These are phyloP conservation scores for Nakaseomyces kungkrabaensis DNA, from an alignment of 1,139 yeast genomes.

Conservation along the genomic window DNA sequence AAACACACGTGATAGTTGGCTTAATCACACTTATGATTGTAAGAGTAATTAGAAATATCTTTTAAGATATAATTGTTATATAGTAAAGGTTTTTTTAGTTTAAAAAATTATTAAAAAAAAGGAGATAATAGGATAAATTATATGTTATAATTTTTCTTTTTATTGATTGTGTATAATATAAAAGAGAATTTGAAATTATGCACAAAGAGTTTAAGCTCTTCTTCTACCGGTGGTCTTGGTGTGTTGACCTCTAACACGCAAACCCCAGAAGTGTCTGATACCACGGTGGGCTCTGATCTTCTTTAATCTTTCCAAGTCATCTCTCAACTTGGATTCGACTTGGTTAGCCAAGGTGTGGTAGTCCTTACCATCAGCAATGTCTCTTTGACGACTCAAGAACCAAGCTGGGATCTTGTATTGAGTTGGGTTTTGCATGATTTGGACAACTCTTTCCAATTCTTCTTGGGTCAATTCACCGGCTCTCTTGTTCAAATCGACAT, in stretches of 20 bases:
- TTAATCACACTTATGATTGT: no score
- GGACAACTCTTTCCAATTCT: constrained; percentile 99
- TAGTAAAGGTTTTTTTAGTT: neutral
- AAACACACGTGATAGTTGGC: no score
- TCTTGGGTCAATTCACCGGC: constrained; percentile 99
- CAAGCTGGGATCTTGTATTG: constrained; percentile 99
- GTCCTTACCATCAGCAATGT: constrained; percentile 97
- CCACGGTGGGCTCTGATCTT: constrained; percentile 99
- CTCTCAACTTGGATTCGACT: constrained; percentile 99
- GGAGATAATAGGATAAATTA: constrained; percentile 2
- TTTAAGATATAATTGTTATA: neutral
- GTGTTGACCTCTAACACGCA: constrained; percentile 97
- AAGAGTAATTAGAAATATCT: neutral
- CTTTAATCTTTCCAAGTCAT: constrained; percentile 99
- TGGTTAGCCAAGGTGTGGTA: constrained; percentile 98
- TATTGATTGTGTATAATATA: constrained; percentile 6
- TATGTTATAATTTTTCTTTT: constrained; percentile 3
- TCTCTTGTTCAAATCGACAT: constrained; percentile 95
- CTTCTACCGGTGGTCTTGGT: constrained; percentile 99
- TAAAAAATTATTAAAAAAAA: neutral
- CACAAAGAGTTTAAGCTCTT: constrained; percentile 29
- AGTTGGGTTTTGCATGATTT: constrained; percentile 99
- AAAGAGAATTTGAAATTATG: neutral
- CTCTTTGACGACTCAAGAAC: constrained; percentile 99
- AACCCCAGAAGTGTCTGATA: constrained; percentile 99